phyloP scores from a whole-genome alignment of 2,329 filamentous ascomycete species.

The Xylaria polymorpha region DNA sequence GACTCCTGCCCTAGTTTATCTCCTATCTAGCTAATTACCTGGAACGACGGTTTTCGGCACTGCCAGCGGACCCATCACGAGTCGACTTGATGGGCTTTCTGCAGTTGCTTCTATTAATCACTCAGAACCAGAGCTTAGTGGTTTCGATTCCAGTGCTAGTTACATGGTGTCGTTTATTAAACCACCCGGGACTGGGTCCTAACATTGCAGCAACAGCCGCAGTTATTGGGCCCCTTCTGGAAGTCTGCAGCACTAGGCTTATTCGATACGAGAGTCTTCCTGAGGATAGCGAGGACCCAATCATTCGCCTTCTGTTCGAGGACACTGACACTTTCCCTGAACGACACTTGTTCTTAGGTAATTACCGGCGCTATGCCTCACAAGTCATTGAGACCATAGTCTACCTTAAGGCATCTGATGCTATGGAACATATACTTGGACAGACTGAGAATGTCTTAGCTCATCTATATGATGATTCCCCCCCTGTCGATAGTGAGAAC shows the following conservation, averaged over 20 bases:
- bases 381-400: slow-evolving; percentile 90
- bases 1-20: slow-evolving; percentile 69
- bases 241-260: slow-evolving; percentile 84
- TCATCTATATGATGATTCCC: slow-evolving; percentile 77
- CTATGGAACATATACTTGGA: slow-evolving; percentile 86
- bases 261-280: slow-evolving; percentile 89
- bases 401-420: slow-evolving; percentile 82
- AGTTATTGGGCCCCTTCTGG: slow-evolving; percentile 80
- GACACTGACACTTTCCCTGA: slow-evolving; percentile 96
- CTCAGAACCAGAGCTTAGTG: slow-evolving; percentile 86
- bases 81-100: slow-evolving; percentile 79
- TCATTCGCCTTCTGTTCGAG: slow-evolving; percentile 84
- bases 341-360: slow-evolving; percentile 92
- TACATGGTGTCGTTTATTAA: slow-evolving; percentile 86
- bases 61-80: slow-evolving; percentile 66
- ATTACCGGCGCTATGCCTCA: slow-evolving; percentile 91
- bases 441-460: slow-evolving; percentile 80
- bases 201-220: slow-evolving; percentile 68
- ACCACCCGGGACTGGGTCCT: slow-evolving; percentile 73
- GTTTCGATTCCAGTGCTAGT: slow-evolving; percentile 94
- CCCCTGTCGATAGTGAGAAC: slow-evolving; percentile 71
- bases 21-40: slow-evolving; percentile 87
- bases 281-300: slow-evolving; percentile 82
- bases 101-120: slow-evolving; percentile 80
- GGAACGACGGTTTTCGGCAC: slow-evolving; percentile 76